Evolutionary conservation across 768 basidiomycete species (phyloP).

Genomic region (Lactifluus rugatus): DNA sequence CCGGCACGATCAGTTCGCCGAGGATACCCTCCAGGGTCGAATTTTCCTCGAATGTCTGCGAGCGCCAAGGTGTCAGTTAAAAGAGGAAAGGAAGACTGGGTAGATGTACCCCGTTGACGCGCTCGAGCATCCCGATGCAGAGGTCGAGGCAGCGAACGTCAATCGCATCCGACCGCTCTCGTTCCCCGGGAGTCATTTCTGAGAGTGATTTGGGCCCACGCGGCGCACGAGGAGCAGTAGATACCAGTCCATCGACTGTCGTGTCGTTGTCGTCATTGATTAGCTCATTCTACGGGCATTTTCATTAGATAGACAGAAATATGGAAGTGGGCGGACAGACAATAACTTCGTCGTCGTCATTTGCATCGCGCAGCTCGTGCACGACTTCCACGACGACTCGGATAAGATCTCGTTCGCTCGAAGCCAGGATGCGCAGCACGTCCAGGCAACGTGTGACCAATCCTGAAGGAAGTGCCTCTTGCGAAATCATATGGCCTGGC

Average conservation of each 20-base stretch:
- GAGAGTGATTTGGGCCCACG: conserved; percentile 27
- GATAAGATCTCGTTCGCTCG: conserved; percentile 76
- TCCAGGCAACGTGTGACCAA: conserved; percentile 74
- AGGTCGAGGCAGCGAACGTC: conserved; percentile 69
- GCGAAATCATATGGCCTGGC: conserved; percentile 71
- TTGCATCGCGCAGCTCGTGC: conserved; percentile 60
- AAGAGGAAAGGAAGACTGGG: conserved; percentile 5
- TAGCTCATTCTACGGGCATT: conserved; percentile 20
- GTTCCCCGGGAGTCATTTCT: conserved; percentile 52
- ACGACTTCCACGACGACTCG: conserved; percentile 83
- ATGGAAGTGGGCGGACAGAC: background rate
- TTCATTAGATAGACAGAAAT: background rate
- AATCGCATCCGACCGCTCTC: conserved; percentile 45
- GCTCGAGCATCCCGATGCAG: conserved; percentile 76
- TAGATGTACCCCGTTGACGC: conserved; percentile 65
- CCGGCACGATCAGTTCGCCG: conserved; percentile 83
- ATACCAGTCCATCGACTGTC: conserved; percentile 26
- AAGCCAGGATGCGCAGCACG: conserved; percentile 61
- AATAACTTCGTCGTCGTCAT: conserved; percentile 31
- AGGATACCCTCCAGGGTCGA: conserved; percentile 56
- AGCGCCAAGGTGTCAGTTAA: background rate
- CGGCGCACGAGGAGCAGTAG: conserved; percentile 16
- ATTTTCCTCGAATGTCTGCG: conserved; percentile 52
- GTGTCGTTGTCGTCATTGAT: conserved; percentile 28
- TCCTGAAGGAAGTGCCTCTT: conserved; percentile 55